phyloP scores from a whole-genome alignment of 2,329 filamentous ascomycete species.

The Monosporascus cannonballus region DNA sequence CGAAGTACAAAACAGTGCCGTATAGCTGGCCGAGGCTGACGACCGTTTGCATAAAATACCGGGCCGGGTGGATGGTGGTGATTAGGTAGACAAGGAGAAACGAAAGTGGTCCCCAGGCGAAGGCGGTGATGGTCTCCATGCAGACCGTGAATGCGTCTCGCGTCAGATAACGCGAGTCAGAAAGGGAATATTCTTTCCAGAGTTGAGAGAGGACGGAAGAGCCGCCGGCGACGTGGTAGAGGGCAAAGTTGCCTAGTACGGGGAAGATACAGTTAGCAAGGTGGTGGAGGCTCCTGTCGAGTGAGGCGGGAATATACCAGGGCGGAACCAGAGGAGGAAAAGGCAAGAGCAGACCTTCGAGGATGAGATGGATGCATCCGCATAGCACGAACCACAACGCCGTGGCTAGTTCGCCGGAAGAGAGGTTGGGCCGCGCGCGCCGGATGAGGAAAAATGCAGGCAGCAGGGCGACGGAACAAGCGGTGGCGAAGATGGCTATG shows the following conservation, averaged over 20 bases:
- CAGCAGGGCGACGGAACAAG: conserved; percentile 51
- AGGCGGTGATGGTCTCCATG: conserved; percentile 49
- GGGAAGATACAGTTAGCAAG: no score
- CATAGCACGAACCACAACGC: conserved; percentile 74
- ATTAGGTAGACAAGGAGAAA: conserved; percentile 40
- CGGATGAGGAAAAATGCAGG: conserved; percentile 49
- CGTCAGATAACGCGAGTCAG: conserved; percentile 50
- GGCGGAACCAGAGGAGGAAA: no score
- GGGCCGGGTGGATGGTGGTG: conserved; percentile 35
- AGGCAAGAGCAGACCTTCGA: conserved; percentile 28
- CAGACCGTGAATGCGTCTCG: conserved; percentile 47
- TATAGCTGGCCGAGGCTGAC: conserved; percentile 45
- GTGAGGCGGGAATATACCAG: no score
- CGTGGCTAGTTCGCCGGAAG: conserved; percentile 47
- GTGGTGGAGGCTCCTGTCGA: no score
- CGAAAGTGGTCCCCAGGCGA: conserved; percentile 48
- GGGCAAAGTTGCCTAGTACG: conserved; percentile 40
- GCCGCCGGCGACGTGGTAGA: conserved; percentile 36
- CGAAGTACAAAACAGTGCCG: conserved; percentile 47
- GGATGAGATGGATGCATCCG: conserved; percentile 41
- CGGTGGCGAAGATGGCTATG: conserved; percentile 51
- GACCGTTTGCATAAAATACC: conserved; percentile 42
- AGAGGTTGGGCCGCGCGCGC: conserved; percentile 45
- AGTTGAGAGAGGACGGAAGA: conserved; percentile 44
- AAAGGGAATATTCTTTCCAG: conserved; percentile 54